These are phyloP conservation scores for Aechmea fasciata DNA, from an alignment of 176 grass and related monocot genomes.

Conservation along the genomic window DNA sequence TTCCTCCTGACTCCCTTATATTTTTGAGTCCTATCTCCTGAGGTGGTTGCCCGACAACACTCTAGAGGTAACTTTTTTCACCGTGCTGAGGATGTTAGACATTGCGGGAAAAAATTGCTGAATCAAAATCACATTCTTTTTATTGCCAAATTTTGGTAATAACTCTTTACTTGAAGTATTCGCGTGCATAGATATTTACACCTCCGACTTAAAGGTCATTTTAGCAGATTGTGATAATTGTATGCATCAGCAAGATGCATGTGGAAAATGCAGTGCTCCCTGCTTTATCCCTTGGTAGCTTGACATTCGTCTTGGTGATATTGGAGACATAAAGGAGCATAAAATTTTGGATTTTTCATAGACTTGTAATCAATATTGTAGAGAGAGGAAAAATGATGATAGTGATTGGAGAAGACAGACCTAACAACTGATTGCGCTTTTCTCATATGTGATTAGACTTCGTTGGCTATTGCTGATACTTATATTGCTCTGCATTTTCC, in stretches of 20 bases:
- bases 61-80: constrained; percentile 10
- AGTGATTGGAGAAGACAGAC: not conserved
- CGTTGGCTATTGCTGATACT: not conserved
- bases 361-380: not conserved
- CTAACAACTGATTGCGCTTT: not conserved
- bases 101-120: not conserved
- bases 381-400: not conserved
- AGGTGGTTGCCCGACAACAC: constrained; percentile 15
- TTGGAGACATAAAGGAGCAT: not conserved
- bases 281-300: constrained; percentile 1
- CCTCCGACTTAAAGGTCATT: constrained; percentile 6
- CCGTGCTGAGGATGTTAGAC: constrained; percentile 6
- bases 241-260: not conserved
- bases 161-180: not conserved
- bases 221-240: constrained; percentile 1
- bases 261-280: not conserved
- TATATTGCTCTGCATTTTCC: not conserved
- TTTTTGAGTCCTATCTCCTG: constrained; percentile 2
- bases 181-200: constrained; percentile 25
- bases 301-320: not conserved
- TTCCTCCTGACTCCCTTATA: not conserved
- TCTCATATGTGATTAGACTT: not conserved
- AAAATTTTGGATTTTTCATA: not conserved
- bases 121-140: constrained; percentile 3
- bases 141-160: not conserved